Base-by-base conservation (phyloP, 2,329 filamentous ascomycete species). In the Ploettnerulaceae sp. region DNA sequence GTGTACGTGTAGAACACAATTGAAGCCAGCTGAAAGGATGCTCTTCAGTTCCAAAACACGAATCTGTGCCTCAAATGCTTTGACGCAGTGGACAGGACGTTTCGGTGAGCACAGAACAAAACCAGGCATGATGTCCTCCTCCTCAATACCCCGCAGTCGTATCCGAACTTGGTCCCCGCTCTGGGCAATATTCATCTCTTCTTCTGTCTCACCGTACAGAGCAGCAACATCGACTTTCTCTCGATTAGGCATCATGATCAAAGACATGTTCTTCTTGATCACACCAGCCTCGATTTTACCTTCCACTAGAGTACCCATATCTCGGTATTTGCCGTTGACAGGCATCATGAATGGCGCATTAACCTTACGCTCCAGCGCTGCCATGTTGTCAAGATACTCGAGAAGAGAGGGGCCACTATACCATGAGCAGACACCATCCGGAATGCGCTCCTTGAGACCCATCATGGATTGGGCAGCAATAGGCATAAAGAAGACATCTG, bases 301-400 rank as follows among this genome's bases (percentile, higher is more conserved):
- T 71, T 98, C 94, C 32, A 96, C 80, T 79, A 98, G 89, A 52
- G 93, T 98, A 61, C 93, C 93, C 77, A 98, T 84, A 66, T 98
- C 94, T 60, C 86, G 81, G 74, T 97, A 98, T 71, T 98, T 98
- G 69, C 88, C 89, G 54, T 86, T 87, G 55, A 98, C 77, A 7
- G 93, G 87, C 90, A 98, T 96, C 93, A 98, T 97, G 76, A 98
- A 97, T 7, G 93, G 91, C 2, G 93, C 93, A 60, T 95, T 95
- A 60, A 96, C 71, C 74, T 97, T 98, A 60, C 93, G 88, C 67
- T 98, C 91, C 29, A 96, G 78, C 9, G 91, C 82, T 61, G 85
- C 82, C 88, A 97, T 96, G 64, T 79, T 74, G 66, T 96, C 91
- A n/a, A 98, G 81, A 68, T 90, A 96, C 68, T 97, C 91, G 15